Base-by-base conservation (phyloP, 1,139 yeast genomes). In the Suhomyces anneliseae region DNA sequence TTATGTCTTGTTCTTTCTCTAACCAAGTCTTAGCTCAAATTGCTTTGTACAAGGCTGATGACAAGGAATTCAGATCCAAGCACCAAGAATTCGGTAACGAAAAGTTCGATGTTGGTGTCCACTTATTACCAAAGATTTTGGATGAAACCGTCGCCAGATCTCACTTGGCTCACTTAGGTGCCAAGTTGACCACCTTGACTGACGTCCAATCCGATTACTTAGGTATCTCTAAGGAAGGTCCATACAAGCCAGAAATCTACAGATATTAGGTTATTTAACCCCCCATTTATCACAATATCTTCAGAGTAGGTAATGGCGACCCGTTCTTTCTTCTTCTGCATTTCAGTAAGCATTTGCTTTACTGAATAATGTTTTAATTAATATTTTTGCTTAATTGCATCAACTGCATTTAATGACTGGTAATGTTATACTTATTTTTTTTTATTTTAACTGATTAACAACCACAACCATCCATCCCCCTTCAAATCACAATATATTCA, bases 21-120 rank as follows among this genome's bases (percentile, higher is more conserved):
- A 93, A 93, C 88, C 99, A 93, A 81, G 99, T 93, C 58, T 83
- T 93, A 73, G 99, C 99, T 64, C 99, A 93, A 83, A 92, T 95
- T 68, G 99, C 99, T 67, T 82, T 93, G 70, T 93, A 81, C 95
- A 93, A 92, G 76, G 85, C 96, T 65, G 70, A 87, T 56, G 92
- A 93, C 77, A 78, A 72, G 54, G 83, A 70, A 57, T 93, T 93
- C 90, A 87, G 90, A 78, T 65, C 79, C 58, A 73, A 85, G 72
- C 86, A 74, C 79, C 87, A 90, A 58, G 98, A 92, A 82, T 93
- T 93, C 74, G 82, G 89, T 70, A 89, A 88, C 61, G 96, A 95
- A 71, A 87, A 93, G 67, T 93, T 90, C 76, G 82, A 80, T 56
- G 76, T 89, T 61, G 97, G 96, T 74, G 99, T 93, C 59, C 97